Percentiles rank a stretch among this genome's conserved stretches.
phyloP scores from a whole-genome alignment of 768 basidiomycete species.

The Sutorius australiensis region DNA sequence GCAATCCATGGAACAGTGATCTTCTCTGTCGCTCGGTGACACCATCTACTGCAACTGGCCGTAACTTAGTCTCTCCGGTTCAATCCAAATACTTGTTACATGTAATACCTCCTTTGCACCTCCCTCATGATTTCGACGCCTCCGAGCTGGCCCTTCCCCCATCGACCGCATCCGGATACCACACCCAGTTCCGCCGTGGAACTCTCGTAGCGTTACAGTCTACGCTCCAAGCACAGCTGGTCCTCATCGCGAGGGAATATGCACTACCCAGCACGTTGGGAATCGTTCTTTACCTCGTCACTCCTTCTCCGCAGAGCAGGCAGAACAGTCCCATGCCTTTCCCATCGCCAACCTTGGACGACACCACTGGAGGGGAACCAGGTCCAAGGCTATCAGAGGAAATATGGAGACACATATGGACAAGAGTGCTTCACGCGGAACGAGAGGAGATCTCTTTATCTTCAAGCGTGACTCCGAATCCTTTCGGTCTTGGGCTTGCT shows the following conservation, averaged over 20 bases:
- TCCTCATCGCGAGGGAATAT: constrained; percentile 90
- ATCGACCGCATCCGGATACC: constrained; percentile 65
- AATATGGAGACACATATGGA: constrained; percentile 87
- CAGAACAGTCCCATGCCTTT: constrained; percentile 16
- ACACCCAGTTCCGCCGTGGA: constrained; percentile 76
- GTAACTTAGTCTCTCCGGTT: constrained; percentile 35
- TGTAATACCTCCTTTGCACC: constrained; percentile 71
- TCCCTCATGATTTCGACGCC: constrained; percentile 61
- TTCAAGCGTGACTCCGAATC: constrained; percentile 35
- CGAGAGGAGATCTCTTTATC: constrained; percentile 36
- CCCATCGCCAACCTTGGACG: constrained; percentile 15
- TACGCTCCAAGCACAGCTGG: constrained; percentile 76
- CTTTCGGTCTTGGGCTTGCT: constrained; percentile 44
- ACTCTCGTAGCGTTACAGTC: constrained; percentile 84
- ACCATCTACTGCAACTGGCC: constrained; percentile 40
- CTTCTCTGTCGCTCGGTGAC: constrained; percentile 48
- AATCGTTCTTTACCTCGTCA: constrained; percentile 76
- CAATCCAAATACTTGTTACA: constrained; percentile 76
- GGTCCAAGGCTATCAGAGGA: constrained; percentile 85
- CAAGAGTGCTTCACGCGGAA: constrained; percentile 64
- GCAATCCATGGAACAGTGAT: constrained; percentile 26
- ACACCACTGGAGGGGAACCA: constrained; percentile 45
- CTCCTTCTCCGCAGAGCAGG: constrained; percentile 27
- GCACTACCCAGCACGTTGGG: constrained; percentile 85
- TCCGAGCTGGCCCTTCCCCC: constrained; percentile 51